These are phyloP conservation scores for Crithidia expoeki DNA, from an alignment of 208 protist species.

Conservation along the genomic window DNA sequence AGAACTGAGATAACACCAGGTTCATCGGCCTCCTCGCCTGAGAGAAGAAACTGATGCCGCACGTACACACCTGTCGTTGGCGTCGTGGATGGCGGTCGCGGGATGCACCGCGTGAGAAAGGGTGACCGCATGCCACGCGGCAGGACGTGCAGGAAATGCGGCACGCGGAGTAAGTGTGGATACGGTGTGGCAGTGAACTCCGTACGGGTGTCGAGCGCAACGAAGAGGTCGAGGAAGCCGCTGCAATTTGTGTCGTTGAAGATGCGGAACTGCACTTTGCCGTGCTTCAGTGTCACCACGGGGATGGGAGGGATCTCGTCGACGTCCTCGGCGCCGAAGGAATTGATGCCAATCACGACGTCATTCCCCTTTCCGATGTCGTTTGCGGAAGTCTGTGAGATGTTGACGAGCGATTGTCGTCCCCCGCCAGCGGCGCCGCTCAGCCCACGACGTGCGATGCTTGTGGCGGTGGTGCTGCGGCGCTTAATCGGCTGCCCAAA, in stretches of 20 bases:
- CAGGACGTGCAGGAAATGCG: slow-evolving; percentile 64
- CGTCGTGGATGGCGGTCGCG: slow-evolving; percentile 58
- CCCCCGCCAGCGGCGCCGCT: background rate
- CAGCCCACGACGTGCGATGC: slow-evolving; percentile 11
- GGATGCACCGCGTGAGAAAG: slow-evolving; percentile 63
- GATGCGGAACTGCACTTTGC: slow-evolving; percentile 75
- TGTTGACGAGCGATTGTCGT: slow-evolving; percentile 4
- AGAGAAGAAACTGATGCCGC: slow-evolving; percentile 64
- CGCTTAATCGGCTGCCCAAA: slow-evolving; percentile 34
- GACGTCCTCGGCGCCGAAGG: slow-evolving; percentile 36
- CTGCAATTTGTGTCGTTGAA: slow-evolving; percentile 74
- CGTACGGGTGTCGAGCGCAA: slow-evolving; percentile 67
- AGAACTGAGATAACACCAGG: slow-evolving; percentile 60
- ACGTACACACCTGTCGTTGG: slow-evolving; percentile 70
- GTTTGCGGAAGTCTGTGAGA: background rate
- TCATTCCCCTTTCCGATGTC: slow-evolving; percentile 11
- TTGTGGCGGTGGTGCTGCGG: slow-evolving; percentile 20
- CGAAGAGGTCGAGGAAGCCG: slow-evolving; percentile 74
- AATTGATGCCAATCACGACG: background rate
- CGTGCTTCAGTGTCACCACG: slow-evolving; percentile 58
- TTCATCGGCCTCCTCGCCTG: slow-evolving; percentile 52
- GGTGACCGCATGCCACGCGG: slow-evolving; percentile 75
- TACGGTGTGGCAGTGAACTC: slow-evolving; percentile 65
- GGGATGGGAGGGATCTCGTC: slow-evolving; percentile 34
- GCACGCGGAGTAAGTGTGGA: slow-evolving; percentile 61